Percentiles rank a stretch among this genome's conserved stretches.
Evolutionary conservation across 2,329 filamentous ascomycete genomes (phyloP).

Genomic region (Dactylellina parvicollis): DNA sequence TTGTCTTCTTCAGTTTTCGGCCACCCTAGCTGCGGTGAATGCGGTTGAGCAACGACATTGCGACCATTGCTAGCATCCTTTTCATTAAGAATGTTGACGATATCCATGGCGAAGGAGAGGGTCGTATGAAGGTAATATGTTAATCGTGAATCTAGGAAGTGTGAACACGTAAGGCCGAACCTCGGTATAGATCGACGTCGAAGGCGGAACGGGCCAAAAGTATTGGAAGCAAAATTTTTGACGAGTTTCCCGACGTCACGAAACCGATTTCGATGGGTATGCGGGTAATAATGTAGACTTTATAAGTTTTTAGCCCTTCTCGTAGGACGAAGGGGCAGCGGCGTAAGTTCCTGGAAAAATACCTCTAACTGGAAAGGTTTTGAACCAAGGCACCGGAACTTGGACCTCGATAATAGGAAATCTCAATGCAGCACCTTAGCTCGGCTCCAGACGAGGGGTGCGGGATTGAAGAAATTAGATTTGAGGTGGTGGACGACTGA

Average conservation of each 20-base stretch:
- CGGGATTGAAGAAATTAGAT: slow-evolving; percentile 52
- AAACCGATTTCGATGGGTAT: background rate
- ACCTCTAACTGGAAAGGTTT: slow-evolving; percentile 51
- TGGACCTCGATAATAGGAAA: slow-evolving; percentile 36
- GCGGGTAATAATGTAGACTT: slow-evolving; percentile 50
- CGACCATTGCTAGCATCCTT: slow-evolving; percentile 64
- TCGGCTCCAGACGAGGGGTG: slow-evolving; percentile 42
- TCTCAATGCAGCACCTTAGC: slow-evolving; percentile 38
- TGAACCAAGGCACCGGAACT: slow-evolving; percentile 52
- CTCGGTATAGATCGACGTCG: background rate
- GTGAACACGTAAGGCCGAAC: background rate
- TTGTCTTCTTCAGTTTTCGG: slow-evolving; percentile 62
- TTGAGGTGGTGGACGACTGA: slow-evolving; percentile 49
- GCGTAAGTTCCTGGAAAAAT: slow-evolving; percentile 14
- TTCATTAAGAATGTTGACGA: slow-evolving; percentile 66
- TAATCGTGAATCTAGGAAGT: background rate
- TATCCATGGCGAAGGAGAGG: slow-evolving; percentile 63
- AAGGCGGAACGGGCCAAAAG: background rate
- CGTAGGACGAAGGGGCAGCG: slow-evolving; percentile 19
- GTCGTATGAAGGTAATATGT: background rate
- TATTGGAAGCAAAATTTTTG: background rate
- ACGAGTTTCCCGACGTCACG: slow-evolving; percentile 30
- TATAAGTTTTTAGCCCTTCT: slow-evolving; percentile 37
- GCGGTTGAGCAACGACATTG: slow-evolving; percentile 60
- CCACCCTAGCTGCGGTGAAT: slow-evolving; percentile 63